These are phyloP conservation scores for Pleurotus citrinopileatus DNA, from an alignment of 768 basidiomycete genomes.

Conservation along the genomic window DNA sequence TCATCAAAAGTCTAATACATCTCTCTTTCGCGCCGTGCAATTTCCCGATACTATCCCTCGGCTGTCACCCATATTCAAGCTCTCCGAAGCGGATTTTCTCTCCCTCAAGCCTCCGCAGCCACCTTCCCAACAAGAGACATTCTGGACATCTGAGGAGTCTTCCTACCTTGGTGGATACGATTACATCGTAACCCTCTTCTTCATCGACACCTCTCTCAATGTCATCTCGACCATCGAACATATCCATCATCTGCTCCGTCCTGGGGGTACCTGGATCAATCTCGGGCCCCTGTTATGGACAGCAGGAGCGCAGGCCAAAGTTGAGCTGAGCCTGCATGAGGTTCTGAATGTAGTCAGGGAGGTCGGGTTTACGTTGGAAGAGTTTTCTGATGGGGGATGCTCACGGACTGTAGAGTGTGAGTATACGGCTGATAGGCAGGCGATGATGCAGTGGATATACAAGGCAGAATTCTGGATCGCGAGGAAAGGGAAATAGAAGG, in stretches of 20 bases:
- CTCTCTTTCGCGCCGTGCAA: constrained; percentile 47
- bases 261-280: constrained; percentile 71
- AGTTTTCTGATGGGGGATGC: constrained; percentile 20
- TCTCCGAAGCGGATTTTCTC: constrained; percentile 61
- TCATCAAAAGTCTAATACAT: constrained; percentile 50
- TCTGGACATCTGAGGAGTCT: constrained; percentile 14
- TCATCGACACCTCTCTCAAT: constrained; percentile 62
- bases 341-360: constrained; percentile 47
- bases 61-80: constrained; percentile 35
- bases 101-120: constrained; percentile 25
- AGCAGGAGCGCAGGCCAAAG: constrained; percentile 46
- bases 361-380: constrained; percentile 48
- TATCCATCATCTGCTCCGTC: constrained; percentile 52
- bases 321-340: constrained; percentile 66
- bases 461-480: constrained; percentile 69
- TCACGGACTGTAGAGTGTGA: constrained; percentile 55
- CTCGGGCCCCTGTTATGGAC: constrained; percentile 68
- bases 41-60: constrained; percentile 66
- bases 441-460: constrained; percentile 74
- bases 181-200: constrained; percentile 63
- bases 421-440: constrained; percentile 57
- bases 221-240: constrained; percentile 52
- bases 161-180: constrained; percentile 41
- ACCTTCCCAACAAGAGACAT: constrained; percentile 9
- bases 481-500: constrained; percentile 30